phyloP scores from a whole-genome alignment of 139 green algal genomes.

The Chlorella sp. region DNA sequence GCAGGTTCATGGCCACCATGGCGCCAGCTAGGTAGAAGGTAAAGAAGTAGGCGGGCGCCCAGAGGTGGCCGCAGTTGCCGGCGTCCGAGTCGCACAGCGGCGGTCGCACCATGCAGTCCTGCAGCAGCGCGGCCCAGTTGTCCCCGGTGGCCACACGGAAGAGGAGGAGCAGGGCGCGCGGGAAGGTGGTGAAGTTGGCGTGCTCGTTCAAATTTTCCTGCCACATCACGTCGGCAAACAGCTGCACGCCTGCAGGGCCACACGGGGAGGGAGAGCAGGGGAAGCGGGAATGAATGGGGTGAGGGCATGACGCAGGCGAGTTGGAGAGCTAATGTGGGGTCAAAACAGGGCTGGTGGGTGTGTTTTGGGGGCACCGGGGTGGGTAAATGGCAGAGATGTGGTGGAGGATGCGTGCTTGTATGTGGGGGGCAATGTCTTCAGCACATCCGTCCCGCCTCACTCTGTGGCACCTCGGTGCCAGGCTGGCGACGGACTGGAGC shows the following conservation, averaged over 20 bases:
- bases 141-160: conserved; percentile 75
- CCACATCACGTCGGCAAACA: conserved; percentile 59
- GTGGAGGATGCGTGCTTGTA: too few relatives aligned
- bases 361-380: too few relatives aligned
- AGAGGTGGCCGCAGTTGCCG: conserved; percentile 49
- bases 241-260: conserved; percentile 52
- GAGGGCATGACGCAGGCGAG: too few relatives aligned
- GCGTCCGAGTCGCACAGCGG: conserved; percentile 54
- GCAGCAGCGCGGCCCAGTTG: conserved; percentile 64
- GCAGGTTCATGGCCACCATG: not conserved
- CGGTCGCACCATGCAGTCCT: conserved; percentile 57
- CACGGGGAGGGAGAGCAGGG: not conserved
- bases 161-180: conserved; percentile 39
- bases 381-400: too few relatives aligned
- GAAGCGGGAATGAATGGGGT: not conserved
- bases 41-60: conserved; percentile 74
- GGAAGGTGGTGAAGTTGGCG: conserved; percentile 70
- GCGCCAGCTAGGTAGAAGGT: conserved; percentile 70
- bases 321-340: too few relatives aligned
- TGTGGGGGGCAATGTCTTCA: too few relatives aligned
- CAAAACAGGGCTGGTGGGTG: too few relatives aligned
- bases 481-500: too few relatives aligned
- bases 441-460: too few relatives aligned
- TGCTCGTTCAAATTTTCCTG: conserved; percentile 63
- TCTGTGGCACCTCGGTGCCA: too few relatives aligned